phyloP scores from a whole-genome alignment of 1,284 basidiomycete species.

The Malassezia yamatoensis region DNA sequence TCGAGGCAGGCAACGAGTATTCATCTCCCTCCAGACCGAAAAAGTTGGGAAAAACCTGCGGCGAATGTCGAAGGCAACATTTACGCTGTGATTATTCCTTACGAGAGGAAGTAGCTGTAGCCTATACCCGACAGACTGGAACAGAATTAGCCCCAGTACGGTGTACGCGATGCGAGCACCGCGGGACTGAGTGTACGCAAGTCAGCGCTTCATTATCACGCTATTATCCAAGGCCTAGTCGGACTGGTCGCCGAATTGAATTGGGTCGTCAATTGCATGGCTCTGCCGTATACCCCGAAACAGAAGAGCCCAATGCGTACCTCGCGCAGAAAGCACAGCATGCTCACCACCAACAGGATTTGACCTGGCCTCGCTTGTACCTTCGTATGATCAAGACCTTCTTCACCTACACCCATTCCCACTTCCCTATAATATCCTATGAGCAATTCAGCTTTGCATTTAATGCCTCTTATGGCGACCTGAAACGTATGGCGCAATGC shows the following conservation, averaged over 20 bases:
- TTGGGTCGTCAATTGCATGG: constrained; percentile 41
- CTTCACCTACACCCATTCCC: constrained; percentile 37
- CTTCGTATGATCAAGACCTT: constrained; percentile 30
- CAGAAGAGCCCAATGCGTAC: neutral
- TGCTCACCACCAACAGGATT: neutral
- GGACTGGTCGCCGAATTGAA: constrained; percentile 44
- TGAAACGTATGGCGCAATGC: constrained; percentile 37
- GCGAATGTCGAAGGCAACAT: constrained; percentile 38
- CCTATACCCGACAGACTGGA: neutral
- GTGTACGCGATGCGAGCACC: constrained; percentile 34
- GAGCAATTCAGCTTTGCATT: constrained; percentile 33
- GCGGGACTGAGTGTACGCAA: constrained; percentile 32
- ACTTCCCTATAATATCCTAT: constrained; percentile 37
- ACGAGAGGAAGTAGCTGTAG: constrained; percentile 21
- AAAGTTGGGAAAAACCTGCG: constrained; percentile 25
- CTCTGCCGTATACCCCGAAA: constrained; percentile 14
- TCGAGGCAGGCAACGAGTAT: neutral
- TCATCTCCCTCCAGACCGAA: neutral
- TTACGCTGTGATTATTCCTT: constrained; percentile 31
- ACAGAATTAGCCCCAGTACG: constrained; percentile 19
- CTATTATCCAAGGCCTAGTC: constrained; percentile 34
- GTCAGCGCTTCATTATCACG: constrained; percentile 31
- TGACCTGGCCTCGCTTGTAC: constrained; percentile 15
- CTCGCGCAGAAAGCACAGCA: neutral
- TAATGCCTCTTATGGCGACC: constrained; percentile 36